Conservation (phyloP, 73 alveolate species). For the Tetrahymena elliotti region DNA sequence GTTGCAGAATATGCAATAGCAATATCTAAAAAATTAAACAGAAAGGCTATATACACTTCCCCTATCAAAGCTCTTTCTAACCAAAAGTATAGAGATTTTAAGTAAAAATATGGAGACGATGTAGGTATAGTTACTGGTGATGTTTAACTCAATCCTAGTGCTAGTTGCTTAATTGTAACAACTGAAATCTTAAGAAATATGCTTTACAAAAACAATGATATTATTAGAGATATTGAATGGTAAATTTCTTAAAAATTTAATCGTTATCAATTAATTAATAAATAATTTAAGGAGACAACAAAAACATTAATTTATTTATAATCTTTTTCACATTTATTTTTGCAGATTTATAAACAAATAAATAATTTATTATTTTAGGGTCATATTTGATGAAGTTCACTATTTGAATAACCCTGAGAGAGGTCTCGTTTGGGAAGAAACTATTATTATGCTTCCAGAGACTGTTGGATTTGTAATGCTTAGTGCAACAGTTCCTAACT, state of each 20-base stretch:
- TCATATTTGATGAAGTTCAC: slow-evolving; percentile 75
- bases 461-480: slow-evolving; percentile 39
- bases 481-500: slow-evolving; percentile 96
- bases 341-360: too few species aligned
- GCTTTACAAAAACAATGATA: slow-evolving; percentile 74
- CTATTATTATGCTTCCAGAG: slow-evolving; percentile 88
- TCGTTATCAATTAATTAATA: too few species aligned
- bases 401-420: slow-evolving; percentile 94
- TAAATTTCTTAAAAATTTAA: too few species aligned
- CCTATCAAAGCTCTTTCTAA: slow-evolving; percentile 97
- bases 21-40: slow-evolving; percentile 73
- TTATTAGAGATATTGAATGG: slow-evolving; percentile 72
- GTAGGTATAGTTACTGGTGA: slow-evolving; percentile 94
- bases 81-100: slow-evolving; percentile 93
- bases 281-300: too few species aligned
- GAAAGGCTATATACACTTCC: slow-evolving; percentile 94
- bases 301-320: too few species aligned
- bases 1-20: slow-evolving; percentile 99
- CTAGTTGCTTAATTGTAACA: slow-evolving; percentile 91
- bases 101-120: slow-evolving; percentile 74
- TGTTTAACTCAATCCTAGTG: slow-evolving; percentile 66
- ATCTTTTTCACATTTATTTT: too few species aligned
- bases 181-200: slow-evolving; percentile 91
- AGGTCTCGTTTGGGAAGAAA: slow-evolving; percentile 99
- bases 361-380: not conserved